Conservation (phyloP, 1,139 yeast species). For the Zhuliangozyma blackwelliae region DNA sequence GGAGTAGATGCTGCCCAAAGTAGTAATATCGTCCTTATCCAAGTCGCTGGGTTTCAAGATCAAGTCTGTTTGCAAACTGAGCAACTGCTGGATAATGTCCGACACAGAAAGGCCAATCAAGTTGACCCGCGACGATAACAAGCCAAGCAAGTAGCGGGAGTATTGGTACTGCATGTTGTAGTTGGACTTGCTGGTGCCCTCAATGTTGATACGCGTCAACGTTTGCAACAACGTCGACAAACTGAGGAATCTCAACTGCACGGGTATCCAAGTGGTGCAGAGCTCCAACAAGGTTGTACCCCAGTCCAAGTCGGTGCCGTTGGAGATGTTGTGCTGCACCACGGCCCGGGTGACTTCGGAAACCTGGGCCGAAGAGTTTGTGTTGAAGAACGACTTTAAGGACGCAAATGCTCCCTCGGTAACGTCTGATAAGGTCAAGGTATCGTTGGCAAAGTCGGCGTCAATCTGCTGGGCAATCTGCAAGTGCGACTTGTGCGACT, state of each 20-base stretch:
- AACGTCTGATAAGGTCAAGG: slow-evolving; percentile 21
- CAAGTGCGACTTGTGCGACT: slow-evolving; percentile 21
- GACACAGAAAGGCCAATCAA: slow-evolving; percentile 88
- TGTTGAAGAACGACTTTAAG: slow-evolving; percentile 46
- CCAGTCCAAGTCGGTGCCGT: slow-evolving; percentile 38
- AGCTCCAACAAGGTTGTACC: slow-evolving; percentile 55
- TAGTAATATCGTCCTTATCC: slow-evolving; percentile 17
- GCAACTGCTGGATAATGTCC: slow-evolving; percentile 66
- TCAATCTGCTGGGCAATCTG: slow-evolving; percentile 14
- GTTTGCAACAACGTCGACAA: slow-evolving; percentile 41
- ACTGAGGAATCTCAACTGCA: slow-evolving; percentile 75
- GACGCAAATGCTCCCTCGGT: slow-evolving; percentile 41
- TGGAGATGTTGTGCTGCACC: slow-evolving; percentile 28
- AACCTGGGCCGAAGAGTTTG: slow-evolving; percentile 47
- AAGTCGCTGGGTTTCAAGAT: slow-evolving; percentile 26
- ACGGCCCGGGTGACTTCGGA: slow-evolving; percentile 44
- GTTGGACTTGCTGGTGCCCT: slow-evolving; percentile 19
- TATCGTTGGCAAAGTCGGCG: slow-evolving; percentile 29
- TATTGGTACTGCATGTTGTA: slow-evolving; percentile 43
- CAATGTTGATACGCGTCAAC: slow-evolving; percentile 20
- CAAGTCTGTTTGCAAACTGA: slow-evolving; percentile 53
- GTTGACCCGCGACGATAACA: slow-evolving; percentile 66
- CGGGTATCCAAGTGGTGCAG: slow-evolving; percentile 79
- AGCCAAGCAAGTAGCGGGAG: slow-evolving; percentile 54
- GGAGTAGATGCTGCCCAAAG: slow-evolving; percentile 31